Conservation (phyloP, 2,329 filamentous ascomycete species). For the Alternaria sp. region DNA sequence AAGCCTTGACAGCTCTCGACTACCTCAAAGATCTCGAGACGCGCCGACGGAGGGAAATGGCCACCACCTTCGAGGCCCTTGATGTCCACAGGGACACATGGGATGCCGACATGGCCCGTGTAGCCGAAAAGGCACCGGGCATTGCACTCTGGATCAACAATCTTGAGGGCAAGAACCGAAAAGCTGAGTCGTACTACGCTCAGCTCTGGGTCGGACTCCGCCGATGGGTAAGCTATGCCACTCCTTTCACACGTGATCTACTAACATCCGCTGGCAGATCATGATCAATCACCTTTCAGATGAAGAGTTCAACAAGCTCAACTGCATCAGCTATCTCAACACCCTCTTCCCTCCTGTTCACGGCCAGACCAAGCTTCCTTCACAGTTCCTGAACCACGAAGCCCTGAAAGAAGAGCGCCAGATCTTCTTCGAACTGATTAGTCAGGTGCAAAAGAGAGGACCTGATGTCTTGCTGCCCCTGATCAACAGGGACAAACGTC, state of each 20-base stretch:
- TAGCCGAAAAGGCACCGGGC: constrained; percentile 62
- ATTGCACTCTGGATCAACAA: constrained; percentile 64
- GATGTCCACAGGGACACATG: constrained; percentile 60
- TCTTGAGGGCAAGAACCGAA: constrained; percentile 55
- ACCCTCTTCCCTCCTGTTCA: constrained; percentile 69
- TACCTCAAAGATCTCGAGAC: constrained; percentile 71
- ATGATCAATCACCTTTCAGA: constrained; percentile 71
- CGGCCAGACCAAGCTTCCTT: constrained; percentile 50
- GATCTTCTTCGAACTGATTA: constrained; percentile 69
- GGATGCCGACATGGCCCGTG: constrained; percentile 55
- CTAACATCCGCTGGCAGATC: constrained; percentile 53
- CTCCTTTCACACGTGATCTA: not conserved
- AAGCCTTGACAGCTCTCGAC: constrained; percentile 70
- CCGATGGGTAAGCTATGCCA: constrained; percentile 64
- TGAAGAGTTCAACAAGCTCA: constrained; percentile 69
- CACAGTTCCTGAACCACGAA: constrained; percentile 60
- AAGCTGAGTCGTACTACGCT: constrained; percentile 59
- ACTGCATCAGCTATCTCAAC: constrained; percentile 73
- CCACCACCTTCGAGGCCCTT: constrained; percentile 62
- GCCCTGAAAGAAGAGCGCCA: constrained; percentile 66
- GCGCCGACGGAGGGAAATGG: constrained; percentile 66
- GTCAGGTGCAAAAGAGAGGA: constrained; percentile 64
- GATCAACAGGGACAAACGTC: constrained; percentile 61
- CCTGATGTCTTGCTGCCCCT: constrained; percentile 61
- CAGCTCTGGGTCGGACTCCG: constrained; percentile 68